Conservation (phyloP, 192 early-diverging fungal genomes). For the Chytriomyces sp. region DNA sequence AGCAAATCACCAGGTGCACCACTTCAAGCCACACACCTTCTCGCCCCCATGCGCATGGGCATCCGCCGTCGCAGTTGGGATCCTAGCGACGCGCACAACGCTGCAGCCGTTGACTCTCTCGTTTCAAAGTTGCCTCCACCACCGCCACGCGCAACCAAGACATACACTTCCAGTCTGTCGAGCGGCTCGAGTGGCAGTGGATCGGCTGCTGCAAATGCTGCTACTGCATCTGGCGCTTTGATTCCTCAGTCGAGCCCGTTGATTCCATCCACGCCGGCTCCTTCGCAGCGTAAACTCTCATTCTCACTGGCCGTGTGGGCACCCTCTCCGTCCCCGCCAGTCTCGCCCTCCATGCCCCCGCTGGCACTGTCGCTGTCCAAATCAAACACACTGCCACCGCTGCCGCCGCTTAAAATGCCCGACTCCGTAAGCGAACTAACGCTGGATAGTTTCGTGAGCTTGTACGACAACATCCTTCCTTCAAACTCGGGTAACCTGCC, state of each 20-base stretch:
- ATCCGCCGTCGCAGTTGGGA: too few relatives aligned
- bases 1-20: too few relatives aligned
- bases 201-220: neutral
- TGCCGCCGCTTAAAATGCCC: neutral
- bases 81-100: too few relatives aligned
- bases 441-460: neutral
- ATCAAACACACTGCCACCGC: neutral
- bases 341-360: neutral
- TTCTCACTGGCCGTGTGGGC: neutral
- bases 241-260: neutral
- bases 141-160: too few relatives aligned
- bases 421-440: neutral
- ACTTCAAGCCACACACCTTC: too few relatives aligned
- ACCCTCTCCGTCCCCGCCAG: neutral
- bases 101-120: too few relatives aligned
- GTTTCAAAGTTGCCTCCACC: too few relatives aligned
- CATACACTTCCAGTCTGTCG: too few relatives aligned
- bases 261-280: neutral
- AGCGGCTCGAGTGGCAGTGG: neutral
- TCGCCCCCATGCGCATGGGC: too few relatives aligned
- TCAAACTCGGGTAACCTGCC: neutral
- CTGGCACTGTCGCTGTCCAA: constrained; percentile 8
- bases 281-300: neutral
- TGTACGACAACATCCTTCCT: neutral
- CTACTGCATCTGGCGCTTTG: neutral